Evolutionary conservation across 805 yeast genomes (phyloP).

Genomic region (Saturnispora besseyi): DNA sequence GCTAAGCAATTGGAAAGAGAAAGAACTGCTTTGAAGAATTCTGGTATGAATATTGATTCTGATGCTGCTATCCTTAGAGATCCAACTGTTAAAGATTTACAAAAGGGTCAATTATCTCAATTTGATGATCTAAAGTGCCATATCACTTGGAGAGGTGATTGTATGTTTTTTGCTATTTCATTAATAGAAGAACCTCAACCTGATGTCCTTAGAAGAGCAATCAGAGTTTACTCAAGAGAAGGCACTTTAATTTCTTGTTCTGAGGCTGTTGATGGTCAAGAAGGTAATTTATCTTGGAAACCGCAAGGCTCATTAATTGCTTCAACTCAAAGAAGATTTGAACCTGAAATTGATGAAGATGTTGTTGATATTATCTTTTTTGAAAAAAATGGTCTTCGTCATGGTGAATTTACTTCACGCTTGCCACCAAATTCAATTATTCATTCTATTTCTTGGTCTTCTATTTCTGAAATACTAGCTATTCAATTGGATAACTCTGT

Average conservation of each 20-base stretch:
- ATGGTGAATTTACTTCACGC: slow-evolving; percentile 73
- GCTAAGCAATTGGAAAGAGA: slow-evolving; percentile 71
- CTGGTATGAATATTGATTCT: slow-evolving; percentile 60
- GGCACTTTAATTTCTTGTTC: slow-evolving; percentile 75
- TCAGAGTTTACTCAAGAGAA: slow-evolving; percentile 74
- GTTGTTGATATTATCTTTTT: slow-evolving; percentile 60
- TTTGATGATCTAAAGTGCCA: slow-evolving; percentile 41
- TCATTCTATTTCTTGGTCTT: slow-evolving; percentile 62
- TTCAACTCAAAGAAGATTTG: slow-evolving; percentile 58
- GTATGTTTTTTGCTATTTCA: slow-evolving; percentile 69
- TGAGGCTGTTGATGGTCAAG: slow-evolving; percentile 82
- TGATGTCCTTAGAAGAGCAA: slow-evolving; percentile 52
- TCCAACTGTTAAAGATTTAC: slow-evolving; percentile 76
- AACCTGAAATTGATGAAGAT: slow-evolving; percentile 36
- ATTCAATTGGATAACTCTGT: slow-evolving; percentile 51
- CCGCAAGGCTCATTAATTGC: slow-evolving; percentile 88
- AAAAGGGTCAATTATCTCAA: slow-evolving; percentile 52
- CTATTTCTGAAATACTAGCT: slow-evolving; percentile 70
- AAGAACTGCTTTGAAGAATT: slow-evolving; percentile 43
- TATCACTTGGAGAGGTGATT: slow-evolving; percentile 94
- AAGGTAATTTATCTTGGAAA: slow-evolving; percentile 71
- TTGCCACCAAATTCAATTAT: slow-evolving; percentile 44
- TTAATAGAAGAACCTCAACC: slow-evolving; percentile 43
- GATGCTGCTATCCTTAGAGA: slow-evolving; percentile 54
- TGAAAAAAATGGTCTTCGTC: slow-evolving; percentile 88